Evolutionary conservation across 1,284 basidiomycete genomes (phyloP), one percentile per base, ranked within the genome.

Genomic region (Dichomitus squalens): DNA sequence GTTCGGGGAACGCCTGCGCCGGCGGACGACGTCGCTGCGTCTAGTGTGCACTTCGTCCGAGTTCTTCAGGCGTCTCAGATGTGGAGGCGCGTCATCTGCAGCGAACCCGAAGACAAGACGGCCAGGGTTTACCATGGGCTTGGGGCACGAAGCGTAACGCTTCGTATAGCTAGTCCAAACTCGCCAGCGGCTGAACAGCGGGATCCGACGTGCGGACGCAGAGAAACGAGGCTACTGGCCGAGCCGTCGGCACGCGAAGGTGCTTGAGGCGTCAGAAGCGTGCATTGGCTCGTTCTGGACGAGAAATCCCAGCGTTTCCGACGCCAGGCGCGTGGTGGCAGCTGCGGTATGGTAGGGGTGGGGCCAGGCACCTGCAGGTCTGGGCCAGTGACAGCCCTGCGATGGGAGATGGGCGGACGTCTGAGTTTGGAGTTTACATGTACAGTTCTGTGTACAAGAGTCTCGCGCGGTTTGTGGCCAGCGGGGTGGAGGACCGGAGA

Each of bases 361-460:
- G 35, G 36, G 50, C 47, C 49, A 59, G 57, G 53, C 50, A 55
- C 58, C 43, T 23, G 12, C 25, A 44, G 25, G n/a, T 41, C 7
- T 27, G 8, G 41, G 25, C 25, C 25, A 8, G 23, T 44, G 41
- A 44, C 41, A 44, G 41, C 14, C 21, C 25, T 44, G 25, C 25
- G 14, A 27, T 23, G 6, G 16, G 18, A 8, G n/a, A 20, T 40
- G 21, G 21, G 35, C 35, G 34, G 48, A 34, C 35, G 48, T 14
- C 27, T 31, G 36, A 33, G 50, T 21, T 25, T 44, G 52, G 14
- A n/a, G 18, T 23, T n/a, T n/a, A n/a, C n/a, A n/a, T n/a, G n/a
- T n/a, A n/a, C n/a, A n/a, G n/a, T n/a, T n/a, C n/a, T n/a, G n/a
- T n/a, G n/a, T n/a, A n/a, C n/a, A n/a, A n/a, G n/a, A n/a, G n/a